Percentiles rank a stretch among this genome's conserved stretches.
These are phyloP conservation scores for Carex kokanica DNA, from an alignment of 176 grass and related monocot genomes.

Conservation along the genomic window DNA sequence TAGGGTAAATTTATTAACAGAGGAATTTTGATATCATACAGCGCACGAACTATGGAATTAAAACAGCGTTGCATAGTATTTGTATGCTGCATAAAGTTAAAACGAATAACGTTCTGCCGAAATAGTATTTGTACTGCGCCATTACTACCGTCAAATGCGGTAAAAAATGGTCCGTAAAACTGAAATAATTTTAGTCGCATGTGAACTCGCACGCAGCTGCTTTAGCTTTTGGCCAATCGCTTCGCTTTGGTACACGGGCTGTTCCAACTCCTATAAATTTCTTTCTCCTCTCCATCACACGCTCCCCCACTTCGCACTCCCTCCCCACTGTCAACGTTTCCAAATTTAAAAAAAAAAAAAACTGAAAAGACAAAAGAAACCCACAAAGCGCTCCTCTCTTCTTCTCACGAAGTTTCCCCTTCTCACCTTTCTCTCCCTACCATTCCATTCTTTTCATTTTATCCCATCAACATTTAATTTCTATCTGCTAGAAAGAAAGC, in stretches of 20 bases:
- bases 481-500: background rate
- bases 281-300: conserved; percentile 6
- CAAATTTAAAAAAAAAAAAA: background rate
- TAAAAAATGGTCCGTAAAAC: no score
- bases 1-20: no score
- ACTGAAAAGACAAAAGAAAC: background rate
- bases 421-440: background rate
- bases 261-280: conserved; percentile 17
- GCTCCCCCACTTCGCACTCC: background rate
- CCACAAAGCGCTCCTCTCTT: background rate
- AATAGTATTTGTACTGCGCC: no score
- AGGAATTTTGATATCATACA: no score
- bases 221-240: background rate
- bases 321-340: conserved; percentile 16
- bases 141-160: no score
- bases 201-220: conserved; percentile 1
- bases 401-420: conserved; percentile 19
- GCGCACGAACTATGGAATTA: no score
- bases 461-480: background rate
- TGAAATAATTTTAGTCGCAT: background rate
- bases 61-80: no score
- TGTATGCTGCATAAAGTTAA: no score
- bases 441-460: background rate
- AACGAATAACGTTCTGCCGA: no score
- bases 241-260: background rate